phyloP scores from a whole-genome alignment of 2,329 filamentous ascomycete species.

The Hypoxylon sp. region DNA sequence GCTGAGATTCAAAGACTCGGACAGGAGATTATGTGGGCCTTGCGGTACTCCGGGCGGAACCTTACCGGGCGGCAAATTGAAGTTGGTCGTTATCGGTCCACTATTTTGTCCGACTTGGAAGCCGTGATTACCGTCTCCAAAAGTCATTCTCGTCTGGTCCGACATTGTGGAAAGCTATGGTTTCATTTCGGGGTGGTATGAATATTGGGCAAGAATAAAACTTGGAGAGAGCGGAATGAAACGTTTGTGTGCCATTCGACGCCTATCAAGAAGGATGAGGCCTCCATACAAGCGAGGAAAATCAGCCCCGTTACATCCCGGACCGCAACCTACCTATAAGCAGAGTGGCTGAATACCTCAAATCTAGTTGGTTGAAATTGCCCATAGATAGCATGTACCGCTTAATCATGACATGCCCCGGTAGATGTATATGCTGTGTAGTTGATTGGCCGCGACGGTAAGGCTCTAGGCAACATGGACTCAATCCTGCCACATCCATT shows the following conservation, averaged over 20 bases:
- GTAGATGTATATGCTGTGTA: background rate
- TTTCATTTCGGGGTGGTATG: background rate
- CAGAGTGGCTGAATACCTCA: background rate
- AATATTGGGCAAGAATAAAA: background rate
- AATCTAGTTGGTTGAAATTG: background rate
- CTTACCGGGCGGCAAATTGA: background rate
- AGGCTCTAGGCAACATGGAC: background rate
- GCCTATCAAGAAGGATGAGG: background rate
- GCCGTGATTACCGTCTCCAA: background rate
- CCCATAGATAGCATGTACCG: background rate
- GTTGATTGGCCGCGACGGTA: background rate
- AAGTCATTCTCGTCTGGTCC: background rate
- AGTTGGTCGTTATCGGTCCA: background rate
- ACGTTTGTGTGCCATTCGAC: no score
- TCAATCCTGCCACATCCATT: background rate
- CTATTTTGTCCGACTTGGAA: background rate
- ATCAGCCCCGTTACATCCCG: background rate
- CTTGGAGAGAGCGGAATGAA: background rate
- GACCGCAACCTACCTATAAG: background rate
- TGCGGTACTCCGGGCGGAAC: background rate
- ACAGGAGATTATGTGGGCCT: background rate
- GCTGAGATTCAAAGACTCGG: background rate
- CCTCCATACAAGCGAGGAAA: background rate
- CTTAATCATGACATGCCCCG: background rate
- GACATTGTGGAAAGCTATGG: background rate